Percentiles rank a stretch among this genome's conserved stretches.
Evolutionary conservation across 2,329 filamentous ascomycete genomes (phyloP).

Genomic region (Fonsecaea erecta): DNA sequence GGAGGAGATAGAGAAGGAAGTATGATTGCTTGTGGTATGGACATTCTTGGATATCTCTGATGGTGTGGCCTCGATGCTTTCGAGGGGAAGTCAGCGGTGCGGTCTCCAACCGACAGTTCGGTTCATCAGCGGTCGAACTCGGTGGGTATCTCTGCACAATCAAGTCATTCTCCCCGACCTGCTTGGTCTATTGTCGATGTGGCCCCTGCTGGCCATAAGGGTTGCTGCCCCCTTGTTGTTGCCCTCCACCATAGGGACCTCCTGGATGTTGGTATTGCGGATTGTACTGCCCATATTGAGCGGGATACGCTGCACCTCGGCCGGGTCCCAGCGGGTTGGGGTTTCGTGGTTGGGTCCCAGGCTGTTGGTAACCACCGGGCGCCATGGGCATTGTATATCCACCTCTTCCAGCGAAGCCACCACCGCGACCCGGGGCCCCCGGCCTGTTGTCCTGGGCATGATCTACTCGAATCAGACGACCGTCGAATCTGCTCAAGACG

Average conservation of each 20-base stretch:
- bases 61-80: slow-evolving; percentile 6
- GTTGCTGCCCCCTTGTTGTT: slow-evolving; percentile 27
- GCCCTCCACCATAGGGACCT: slow-evolving; percentile 31
- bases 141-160: slow-evolving; percentile 21
- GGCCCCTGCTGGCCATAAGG: slow-evolving; percentile 30
- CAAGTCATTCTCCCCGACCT: slow-evolving; percentile 1
- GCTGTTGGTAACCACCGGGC: slow-evolving; percentile 42
- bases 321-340: slow-evolving; percentile 35
- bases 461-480: slow-evolving; percentile 91
- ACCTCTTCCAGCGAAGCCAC: slow-evolving; percentile 50
- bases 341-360: slow-evolving; percentile 38
- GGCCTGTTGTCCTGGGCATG: slow-evolving; percentile 83
- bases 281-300: slow-evolving; percentile 32
- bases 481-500: slow-evolving; percentile 73
- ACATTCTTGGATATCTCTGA: slow-evolving; percentile 20
- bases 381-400: slow-evolving; percentile 50
- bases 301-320: slow-evolving; percentile 36
- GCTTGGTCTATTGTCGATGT: slow-evolving; percentile 28
- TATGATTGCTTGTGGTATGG: slow-evolving; percentile 23
- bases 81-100: not conserved
- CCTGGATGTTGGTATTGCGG: slow-evolving; percentile 34
- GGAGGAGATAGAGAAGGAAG: slow-evolving; percentile 61
- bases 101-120: not conserved
- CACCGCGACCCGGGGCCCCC: slow-evolving; percentile 58
- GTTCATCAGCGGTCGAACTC: slow-evolving; percentile 2